These are phyloP conservation scores for Ophiosphaerella herpotricha DNA, from an alignment of 2,329 filamentous ascomycete species.

Conservation along the genomic window DNA sequence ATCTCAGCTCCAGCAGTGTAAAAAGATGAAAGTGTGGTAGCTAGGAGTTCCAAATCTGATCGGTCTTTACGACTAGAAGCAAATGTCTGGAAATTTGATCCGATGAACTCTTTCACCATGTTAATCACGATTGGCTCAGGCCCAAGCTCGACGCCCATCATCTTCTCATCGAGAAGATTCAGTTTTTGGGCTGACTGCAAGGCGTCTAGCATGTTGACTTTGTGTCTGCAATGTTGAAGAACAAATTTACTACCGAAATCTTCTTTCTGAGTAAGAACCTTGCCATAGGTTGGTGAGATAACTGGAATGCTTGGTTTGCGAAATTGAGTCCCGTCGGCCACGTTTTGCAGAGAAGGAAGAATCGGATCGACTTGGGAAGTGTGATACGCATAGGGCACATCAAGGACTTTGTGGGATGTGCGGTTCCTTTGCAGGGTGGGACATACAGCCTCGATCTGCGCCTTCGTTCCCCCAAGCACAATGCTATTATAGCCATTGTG, in stretches of 20 bases:
- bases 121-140: constrained; percentile 8
- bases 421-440: background rate
- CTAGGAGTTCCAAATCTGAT: background rate
- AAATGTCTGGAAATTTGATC: constrained; percentile 14
- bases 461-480: constrained; percentile 33
- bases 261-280: constrained; percentile 45
- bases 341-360: constrained; percentile 45
- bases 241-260: constrained; percentile 29
- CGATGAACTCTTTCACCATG: constrained; percentile 25
- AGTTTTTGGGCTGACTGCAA: constrained; percentile 38
- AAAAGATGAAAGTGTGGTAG: constrained; percentile 52
- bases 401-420: constrained; percentile 6
- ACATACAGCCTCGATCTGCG: constrained; percentile 2
- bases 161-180: constrained; percentile 10
- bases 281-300: constrained; percentile 51
- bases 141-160: constrained; percentile 24
- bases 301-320: constrained; percentile 38
- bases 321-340: constrained; percentile 25
- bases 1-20: constrained; percentile 60
- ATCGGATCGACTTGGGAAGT: constrained; percentile 48
- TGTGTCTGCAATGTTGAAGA: constrained; percentile 43
- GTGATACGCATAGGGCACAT: constrained; percentile 25
- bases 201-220: constrained; percentile 51
- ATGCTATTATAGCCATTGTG: constrained; percentile 32
- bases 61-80: constrained; percentile 3